phyloP scores from a whole-genome alignment of 2,329 filamentous ascomycete species.

The Gyromitra esculenta region DNA sequence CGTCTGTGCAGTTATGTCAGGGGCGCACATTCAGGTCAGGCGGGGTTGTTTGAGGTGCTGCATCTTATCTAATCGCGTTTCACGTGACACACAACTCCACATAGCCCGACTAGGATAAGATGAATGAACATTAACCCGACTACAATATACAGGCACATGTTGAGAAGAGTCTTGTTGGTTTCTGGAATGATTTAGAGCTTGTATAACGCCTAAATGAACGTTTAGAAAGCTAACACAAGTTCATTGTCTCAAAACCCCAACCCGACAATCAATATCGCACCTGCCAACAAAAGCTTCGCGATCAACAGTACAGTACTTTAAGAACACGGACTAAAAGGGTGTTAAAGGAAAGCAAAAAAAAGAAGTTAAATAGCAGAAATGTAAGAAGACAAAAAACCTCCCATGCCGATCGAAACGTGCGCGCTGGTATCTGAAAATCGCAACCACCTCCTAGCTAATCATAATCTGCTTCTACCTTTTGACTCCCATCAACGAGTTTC shows the following conservation, averaged over 20 bases:
- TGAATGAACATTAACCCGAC: neutral
- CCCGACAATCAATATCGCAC: conserved; percentile 16
- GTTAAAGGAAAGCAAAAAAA: conserved; percentile 22
- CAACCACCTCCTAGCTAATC: conserved; percentile 21
- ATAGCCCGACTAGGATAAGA: neutral
- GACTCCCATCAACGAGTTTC: conserved; percentile 23
- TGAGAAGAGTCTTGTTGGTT: neutral
- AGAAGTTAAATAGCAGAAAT: conserved; percentile 35
- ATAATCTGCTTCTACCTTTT: conserved; percentile 26
- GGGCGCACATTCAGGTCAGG: conserved; percentile 27
- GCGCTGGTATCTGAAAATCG: conserved; percentile 35
- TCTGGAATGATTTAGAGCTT: conserved; percentile 16
- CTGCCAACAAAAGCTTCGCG: conserved; percentile 38
- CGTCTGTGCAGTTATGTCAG: conserved; percentile 13
- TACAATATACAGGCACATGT: neutral
- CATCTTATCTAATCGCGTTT: conserved; percentile 50
- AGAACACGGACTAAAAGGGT: conserved; percentile 41
- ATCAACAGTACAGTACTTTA: conserved; percentile 34
- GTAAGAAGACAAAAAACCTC: conserved; percentile 39
- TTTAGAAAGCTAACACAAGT: conserved; percentile 27
- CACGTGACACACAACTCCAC: conserved; percentile 24
- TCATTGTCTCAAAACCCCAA: conserved; percentile 27
- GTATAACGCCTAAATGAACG: neutral
- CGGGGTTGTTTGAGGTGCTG: conserved; percentile 38
- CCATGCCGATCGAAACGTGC: conserved; percentile 26